Evolutionary conservation across 2,329 filamentous ascomycete species (phyloP).

Genomic region (Diaporthe aspalathi): DNA sequence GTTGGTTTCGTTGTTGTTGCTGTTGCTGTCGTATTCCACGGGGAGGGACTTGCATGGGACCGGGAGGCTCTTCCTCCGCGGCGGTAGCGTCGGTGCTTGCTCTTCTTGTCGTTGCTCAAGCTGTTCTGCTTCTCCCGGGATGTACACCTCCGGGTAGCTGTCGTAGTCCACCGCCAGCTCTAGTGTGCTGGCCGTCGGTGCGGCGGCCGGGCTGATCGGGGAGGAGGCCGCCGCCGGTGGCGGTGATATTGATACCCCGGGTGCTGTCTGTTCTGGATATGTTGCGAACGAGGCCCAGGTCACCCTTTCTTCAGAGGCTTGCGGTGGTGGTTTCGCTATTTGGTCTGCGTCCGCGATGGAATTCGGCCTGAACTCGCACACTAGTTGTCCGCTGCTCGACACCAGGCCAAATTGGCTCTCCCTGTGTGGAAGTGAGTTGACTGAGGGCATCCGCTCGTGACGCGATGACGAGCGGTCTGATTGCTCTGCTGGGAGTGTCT

Average conservation of each 20-base stretch:
- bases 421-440: not conserved
- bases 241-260: not conserved
- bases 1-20: not conserved
- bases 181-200: not conserved
- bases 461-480: not conserved
- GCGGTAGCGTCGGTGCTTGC: not conserved
- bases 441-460: constrained; percentile 13
- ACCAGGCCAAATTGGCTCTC: constrained; percentile 12
- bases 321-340: not conserved
- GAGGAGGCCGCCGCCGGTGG: not conserved
- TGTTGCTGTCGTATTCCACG: not conserved
- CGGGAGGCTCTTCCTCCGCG: not conserved
- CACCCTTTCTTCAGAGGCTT: not conserved
- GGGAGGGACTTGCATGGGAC: not conserved
- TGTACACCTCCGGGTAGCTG: constrained; percentile 24
- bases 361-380: constrained; percentile 14
- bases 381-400: constrained; percentile 20
- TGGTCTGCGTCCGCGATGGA: too few relatives aligned
- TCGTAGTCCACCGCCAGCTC: not conserved
- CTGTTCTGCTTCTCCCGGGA: not conserved
- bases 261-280: not conserved
- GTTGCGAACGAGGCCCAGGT: not conserved
- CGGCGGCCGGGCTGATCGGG: not conserved
- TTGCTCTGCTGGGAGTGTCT: not conserved
- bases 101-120: not conserved